Base-by-base conservation (phyloP, 129 eudicot species). In the Deinandra increscens region DNA sequence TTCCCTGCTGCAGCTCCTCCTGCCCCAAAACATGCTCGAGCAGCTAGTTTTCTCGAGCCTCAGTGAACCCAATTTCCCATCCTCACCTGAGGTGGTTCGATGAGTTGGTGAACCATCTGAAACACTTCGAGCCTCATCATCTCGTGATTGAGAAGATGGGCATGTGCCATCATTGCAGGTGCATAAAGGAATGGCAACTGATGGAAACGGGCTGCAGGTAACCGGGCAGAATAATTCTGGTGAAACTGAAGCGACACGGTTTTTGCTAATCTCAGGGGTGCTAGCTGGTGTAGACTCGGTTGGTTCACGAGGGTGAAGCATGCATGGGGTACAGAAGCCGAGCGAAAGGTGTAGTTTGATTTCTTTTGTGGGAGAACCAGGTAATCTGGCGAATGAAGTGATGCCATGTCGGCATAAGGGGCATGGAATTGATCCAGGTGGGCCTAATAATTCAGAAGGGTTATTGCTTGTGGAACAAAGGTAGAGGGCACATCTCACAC, bases 341-440 rank as follows among this genome's bases (percentile, higher is more conserved):
- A 87, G 87, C 29, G 99, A 83, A 61, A 76, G 51, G 17, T 83
- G 95, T 38, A 80, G 73, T 80, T 89, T 89, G 7, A 72, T 81
- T 71, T 82, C 96, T 68, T 87, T 88, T 49, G 81, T 68, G 6
- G 83, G 82, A 23, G 95, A 87, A 37, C 88, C 87, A 0, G 90
- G 96, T 42, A 87, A 63, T 68, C 84, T 83, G 34, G 74, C 23
- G 17, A 87, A 94, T 7, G 91, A 83, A 45, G 84, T 64, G 23
- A 94, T 87, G 36, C 87, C 88, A 18, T 87, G 83, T 37, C 97
- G 75, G 69, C 97, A 89, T 6, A 94, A 88, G 15, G 99, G 99
- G 62, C 99, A 93, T 0, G 97, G 93, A 31, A 94, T 81, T 81
- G 97, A 89, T 61, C 99, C 99, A n/a, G 96, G 95, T 18, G 93